Evolutionary conservation across 441 rosid genomes (phyloP).

Genomic region (Pelargonium exstipulatum): DNA sequence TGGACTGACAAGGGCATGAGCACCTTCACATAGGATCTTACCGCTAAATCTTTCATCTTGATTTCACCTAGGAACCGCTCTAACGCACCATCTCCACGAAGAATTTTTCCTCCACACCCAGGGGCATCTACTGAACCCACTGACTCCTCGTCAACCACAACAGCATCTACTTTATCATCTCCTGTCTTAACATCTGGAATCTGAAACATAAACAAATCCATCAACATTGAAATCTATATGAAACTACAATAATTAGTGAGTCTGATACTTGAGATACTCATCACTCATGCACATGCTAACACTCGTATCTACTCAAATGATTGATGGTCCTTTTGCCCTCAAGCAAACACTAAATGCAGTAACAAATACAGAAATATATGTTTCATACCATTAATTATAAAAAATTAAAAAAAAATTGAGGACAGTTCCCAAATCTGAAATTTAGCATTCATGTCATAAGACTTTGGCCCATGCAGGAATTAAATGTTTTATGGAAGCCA

Average conservation of each 20-base stretch:
- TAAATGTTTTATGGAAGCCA: constrained; percentile 4
- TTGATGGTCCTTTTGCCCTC: not conserved
- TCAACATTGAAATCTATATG: not conserved
- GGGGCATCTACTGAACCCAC: constrained; percentile 46
- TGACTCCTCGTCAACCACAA: constrained; percentile 71
- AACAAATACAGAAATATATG: too few species aligned
- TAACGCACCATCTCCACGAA: constrained; percentile 67
- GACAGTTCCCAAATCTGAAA: not conserved
- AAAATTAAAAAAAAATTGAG: too few species aligned
- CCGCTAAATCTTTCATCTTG: constrained; percentile 39
- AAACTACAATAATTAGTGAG: too few species aligned
- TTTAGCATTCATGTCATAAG: too few species aligned
- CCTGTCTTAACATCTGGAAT: constrained; percentile 74
- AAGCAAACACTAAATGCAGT: not conserved
- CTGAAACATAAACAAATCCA: constrained; percentile 35
- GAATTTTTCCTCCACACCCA: constrained; percentile 71
- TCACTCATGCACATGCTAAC: too few species aligned
- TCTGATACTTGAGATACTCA: too few species aligned
- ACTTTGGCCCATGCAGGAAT: not conserved
- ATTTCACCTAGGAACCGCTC: constrained; percentile 44
- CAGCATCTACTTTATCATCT: constrained; percentile 62
- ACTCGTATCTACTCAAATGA: too few species aligned
- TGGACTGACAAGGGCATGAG: too few species aligned
- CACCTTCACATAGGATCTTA: constrained; percentile 21
- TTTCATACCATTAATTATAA: not conserved